Evolutionary conservation across 768 basidiomycete genomes (phyloP), one percentile per base, ranked within the genome.

Genomic region (Rhodotorula paludigena): DNA sequence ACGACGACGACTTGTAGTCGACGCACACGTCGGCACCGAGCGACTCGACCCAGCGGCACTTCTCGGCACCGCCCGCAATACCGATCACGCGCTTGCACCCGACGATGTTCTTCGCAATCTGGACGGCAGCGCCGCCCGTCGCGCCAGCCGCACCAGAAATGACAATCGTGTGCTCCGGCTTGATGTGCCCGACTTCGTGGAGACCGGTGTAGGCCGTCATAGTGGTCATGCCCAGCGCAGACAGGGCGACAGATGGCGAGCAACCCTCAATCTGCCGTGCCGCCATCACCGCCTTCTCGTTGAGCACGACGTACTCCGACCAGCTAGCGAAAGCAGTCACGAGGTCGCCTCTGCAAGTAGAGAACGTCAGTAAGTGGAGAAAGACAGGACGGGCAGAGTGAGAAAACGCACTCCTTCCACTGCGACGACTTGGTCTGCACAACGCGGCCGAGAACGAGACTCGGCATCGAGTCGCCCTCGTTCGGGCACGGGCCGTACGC

Each of bases 11-110:
- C 64, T 73, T 76, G 77, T 78, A 78, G 64, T 78, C 78, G 69
- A 78, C 57, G 65, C 77, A 77, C 23, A 64, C 73, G 68, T 77
- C 77, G 35, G 78, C 78, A 0, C 78, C 78, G 45, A 78, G 73
- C 16, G 59, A 66, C 58, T 78, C 74, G 68, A 78, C 78, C 67
- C 74, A 78, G 15, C 71, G 71, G 69, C 77, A 78, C 66, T 77
- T 78, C 21, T 75, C 71, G 48, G 64, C 59, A 1, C 77, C 77
- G 11, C 77, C 77, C 0, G 77, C 77, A 52, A 78, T 76, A 25
- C 76, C 77, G 62, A 78, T 68, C 16, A 78, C 76, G 23, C 63
- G 69, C 58, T 76, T 76, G 48, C 73, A 74, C 1, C 76, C 76
- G 23, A 77, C 60, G 48, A 77, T 64, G 45, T 77, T 73, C 68